Conservation (phyloP, 2,329 filamentous ascomycete species). For the Verticillium nonalfalfae region DNA sequence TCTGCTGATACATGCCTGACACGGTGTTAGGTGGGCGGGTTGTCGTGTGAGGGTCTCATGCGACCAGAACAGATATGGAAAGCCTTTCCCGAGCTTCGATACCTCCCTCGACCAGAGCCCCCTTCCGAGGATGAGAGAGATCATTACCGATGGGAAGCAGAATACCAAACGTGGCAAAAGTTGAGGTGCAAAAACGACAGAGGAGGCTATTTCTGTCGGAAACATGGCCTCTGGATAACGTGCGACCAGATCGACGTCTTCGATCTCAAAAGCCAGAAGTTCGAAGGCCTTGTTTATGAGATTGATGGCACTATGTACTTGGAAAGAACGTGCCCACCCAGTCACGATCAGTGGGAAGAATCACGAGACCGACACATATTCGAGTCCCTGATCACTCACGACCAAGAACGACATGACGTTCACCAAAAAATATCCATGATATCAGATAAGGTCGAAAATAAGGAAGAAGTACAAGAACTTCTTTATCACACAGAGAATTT, state of each 20-base stretch:
- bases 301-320: too few relatives aligned
- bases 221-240: not conserved
- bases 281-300: not conserved
- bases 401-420: too few relatives aligned
- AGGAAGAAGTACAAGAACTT: too few relatives aligned
- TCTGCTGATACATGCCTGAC: not conserved
- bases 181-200: not conserved
- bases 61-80: not conserved
- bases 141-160: not conserved
- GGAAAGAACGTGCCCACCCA: not conserved
- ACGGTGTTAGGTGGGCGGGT: not conserved
- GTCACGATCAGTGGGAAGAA: not conserved
- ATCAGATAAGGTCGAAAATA: too few relatives aligned
- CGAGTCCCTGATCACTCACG: too few relatives aligned
- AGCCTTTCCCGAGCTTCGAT: not conserved
- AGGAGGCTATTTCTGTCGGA: not conserved
- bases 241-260: not conserved
- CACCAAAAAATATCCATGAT: too few relatives aligned
- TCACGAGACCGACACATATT: not conserved
- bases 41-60: not conserved
- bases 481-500: too few relatives aligned
- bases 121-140: not conserved
- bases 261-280: not conserved
- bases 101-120: not conserved
- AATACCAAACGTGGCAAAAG: not conserved